Evolutionary conservation across 441 rosid genomes (phyloP), one percentile per base, ranked within the genome.

Genomic region (Populus trichocarpa): DNA sequence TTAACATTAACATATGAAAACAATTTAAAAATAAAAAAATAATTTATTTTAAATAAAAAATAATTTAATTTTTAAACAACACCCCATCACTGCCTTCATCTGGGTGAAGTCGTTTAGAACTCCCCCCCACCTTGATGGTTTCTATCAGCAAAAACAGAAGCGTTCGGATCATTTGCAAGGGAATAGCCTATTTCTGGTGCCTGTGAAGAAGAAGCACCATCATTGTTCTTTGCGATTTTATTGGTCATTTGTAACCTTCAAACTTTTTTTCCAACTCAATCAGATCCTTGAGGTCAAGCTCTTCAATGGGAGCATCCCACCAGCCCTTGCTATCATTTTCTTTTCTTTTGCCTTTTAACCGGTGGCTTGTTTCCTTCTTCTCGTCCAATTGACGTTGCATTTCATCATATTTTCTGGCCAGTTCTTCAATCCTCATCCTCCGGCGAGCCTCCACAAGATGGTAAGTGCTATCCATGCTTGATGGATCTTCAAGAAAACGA

Each of bases 401-500:
- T 3, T 78, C 80, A 30, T 59, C 28, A 3, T 61, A 23, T 16
- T 66, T 10, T 10, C 67, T 30, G 26, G 42, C 64, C 4, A 76
- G 72, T 0, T 68, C 50, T 0, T 80, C 26, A 25, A 67, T 73
- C 33, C 9, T 77, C 12, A 2, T 13, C 30, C 66, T 75, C 57
- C 65, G 69, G 14, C 68, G 73, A 76, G 84, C 76, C 82, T 84
- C 84, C 0, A 81, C 69, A 1, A 84, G 71, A 6, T 40, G 61
- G 50, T 2, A 8, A 61, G 71, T 69, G 9, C 40, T 26, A 36
- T 57, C 26, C 2, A 14, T 33, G 3, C 18, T 23, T 12, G 26
- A 8, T 6, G 53, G 70, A 25, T 38, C 74, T 11, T 26, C 33
- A 3, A 71, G 22, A 33, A 74, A 72, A 23, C 80, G 74, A 11